phyloP scores from a whole-genome alignment of 257 asterid species.

The Lantana camara region DNA sequence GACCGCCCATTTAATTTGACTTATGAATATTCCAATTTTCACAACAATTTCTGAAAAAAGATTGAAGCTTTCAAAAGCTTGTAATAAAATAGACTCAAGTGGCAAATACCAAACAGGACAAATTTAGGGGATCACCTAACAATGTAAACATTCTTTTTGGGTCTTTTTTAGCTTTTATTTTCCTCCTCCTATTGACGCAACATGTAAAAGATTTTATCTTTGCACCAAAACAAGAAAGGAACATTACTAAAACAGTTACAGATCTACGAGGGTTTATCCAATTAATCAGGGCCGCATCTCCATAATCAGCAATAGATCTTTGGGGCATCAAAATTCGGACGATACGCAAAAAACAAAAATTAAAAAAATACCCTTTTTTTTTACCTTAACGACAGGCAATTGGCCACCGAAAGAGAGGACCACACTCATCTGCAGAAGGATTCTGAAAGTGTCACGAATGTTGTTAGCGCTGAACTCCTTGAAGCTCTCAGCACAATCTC shows the following conservation, averaged over 20 bases:
- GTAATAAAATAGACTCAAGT: background rate
- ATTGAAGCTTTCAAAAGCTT: background rate
- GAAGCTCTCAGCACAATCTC: conserved; percentile 88
- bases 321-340: background rate
- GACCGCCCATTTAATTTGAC: conserved; percentile 20
- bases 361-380: too few relatives aligned
- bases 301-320: background rate
- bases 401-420: conserved; percentile 88
- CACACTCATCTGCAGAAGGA: conserved; percentile 79
- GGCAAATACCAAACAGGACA: background rate
- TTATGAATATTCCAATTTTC: background rate
- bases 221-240: background rate
- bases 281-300: conserved; percentile 12
- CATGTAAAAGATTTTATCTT: background rate
- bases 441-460: conserved; percentile 78
- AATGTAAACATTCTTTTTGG: background rate
- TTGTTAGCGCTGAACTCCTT: conserved; percentile 80
- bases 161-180: too few relatives aligned
- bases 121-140: background rate
- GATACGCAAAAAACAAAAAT: background rate
- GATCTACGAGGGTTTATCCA: conserved; percentile 22
- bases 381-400: conserved; percentile 80
- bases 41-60: too few relatives aligned
- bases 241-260: background rate
- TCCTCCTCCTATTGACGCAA: background rate